phyloP scores from a whole-genome alignment of 1,284 basidiomycete species.

The Cryptococcus wingfieldii region DNA sequence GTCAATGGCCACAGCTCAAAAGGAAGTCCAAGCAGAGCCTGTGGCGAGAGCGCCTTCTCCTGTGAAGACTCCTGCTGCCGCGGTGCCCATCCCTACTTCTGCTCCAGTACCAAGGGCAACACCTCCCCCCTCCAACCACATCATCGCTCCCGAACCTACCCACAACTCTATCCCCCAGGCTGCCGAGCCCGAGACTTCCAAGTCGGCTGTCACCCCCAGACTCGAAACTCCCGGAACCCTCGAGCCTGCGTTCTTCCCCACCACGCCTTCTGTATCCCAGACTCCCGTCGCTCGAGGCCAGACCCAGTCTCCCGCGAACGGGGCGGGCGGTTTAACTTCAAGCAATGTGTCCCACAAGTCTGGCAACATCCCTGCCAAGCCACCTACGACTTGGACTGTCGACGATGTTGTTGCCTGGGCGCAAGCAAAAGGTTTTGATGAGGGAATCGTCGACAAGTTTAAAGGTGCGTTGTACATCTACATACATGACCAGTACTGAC shows the following conservation, averaged over 20 bases:
- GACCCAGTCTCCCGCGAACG: background rate
- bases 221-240: constrained; percentile 5
- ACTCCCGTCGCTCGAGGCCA: background rate
- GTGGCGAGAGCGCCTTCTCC: background rate
- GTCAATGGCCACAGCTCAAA: constrained; percentile 1
- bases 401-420: constrained; percentile 91
- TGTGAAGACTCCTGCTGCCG: background rate
- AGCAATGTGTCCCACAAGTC: constrained; percentile 3
- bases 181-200: background rate
- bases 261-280: constrained; percentile 23
- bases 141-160: background rate
- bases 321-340: too few species aligned
- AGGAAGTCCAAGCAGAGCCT: constrained; percentile 1
- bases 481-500: constrained; percentile 6
- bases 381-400: constrained; percentile 61
- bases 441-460: constrained; percentile 77
- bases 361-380: constrained; percentile 10
- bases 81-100: constrained; percentile 2
- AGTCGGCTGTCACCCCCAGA: background rate
- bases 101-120: background rate
- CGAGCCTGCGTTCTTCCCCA: constrained; percentile 23
- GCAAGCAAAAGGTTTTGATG: constrained; percentile 76
- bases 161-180: background rate
- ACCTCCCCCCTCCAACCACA: background rate
- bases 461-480: constrained; percentile 55